Base-by-base conservation (phyloP, 1,284 basidiomycete species). In the Ceratobasidium sp. region DNA sequence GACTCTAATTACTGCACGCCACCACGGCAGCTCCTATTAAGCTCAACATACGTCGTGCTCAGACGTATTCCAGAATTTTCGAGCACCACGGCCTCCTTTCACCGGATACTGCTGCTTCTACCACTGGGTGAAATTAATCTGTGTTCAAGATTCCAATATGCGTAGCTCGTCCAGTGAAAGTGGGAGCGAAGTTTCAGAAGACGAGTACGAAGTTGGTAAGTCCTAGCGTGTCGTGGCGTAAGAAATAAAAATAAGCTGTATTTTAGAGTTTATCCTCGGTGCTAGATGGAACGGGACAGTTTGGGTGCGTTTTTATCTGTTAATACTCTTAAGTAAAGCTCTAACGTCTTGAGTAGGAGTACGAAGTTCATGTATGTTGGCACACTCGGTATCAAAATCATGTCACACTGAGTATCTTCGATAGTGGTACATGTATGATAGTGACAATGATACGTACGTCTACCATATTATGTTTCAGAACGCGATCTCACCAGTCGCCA, bases 131-230 rank as follows among this genome's bases (percentile, higher is more conserved):
- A 44, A 39, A n/a, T 44, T 20, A n/a, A 20, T 23, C 40, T 42
- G 23, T 42, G n/a, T 18, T 44, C 10, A 20, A 23, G 18, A 20
- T 44, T 40, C 20, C 53, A n/a, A 53, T 20, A 71, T 71, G 68
- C 10, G 49, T 33, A 28, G 53, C 40, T 58, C 68, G 13, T 51
- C 49, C 9, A 23, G n/a, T 5, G 68, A 58, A 6, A 61, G 58
- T 23, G 56, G 9, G 28, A 28, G 28, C 26, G 58, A 44, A n/a
- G 46, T 49, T 9, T 64, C 72, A 5, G 72, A 75, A 13, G 60
- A 75, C 46, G 72, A 75, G 51, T 75, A 75, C 42, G 72, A 75
- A 75, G 72, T 75, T 42, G 72, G 72, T 75, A 63, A 20, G 72
- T 63, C n/a, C 26, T 46, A 10, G 1, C 40, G 15, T 13, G 13